Conservation (phyloP, 805 yeast genomes). For the Geotrichum ghanense region DNA sequence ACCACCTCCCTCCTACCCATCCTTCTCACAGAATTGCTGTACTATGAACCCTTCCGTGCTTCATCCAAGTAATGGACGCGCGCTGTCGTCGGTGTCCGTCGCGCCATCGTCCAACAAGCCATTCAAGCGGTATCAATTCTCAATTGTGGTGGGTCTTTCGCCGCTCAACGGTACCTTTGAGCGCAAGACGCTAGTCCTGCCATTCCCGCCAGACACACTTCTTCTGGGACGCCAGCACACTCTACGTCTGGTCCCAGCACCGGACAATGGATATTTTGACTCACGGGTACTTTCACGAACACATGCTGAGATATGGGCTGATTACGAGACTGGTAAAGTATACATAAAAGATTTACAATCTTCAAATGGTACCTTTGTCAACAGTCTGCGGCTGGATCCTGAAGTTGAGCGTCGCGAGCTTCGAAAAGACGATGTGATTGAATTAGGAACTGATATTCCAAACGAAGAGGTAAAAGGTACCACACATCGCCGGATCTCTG, state of each 20-base stretch:
- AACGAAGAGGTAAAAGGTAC: slow-evolving; percentile 36
- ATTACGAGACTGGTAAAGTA: slow-evolving; percentile 48
- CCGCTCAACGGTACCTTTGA: slow-evolving; percentile 78
- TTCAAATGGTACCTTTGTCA: slow-evolving; percentile 90
- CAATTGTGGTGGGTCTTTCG: slow-evolving; percentile 47
- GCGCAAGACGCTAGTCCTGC: slow-evolving; percentile 66
- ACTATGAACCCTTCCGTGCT: no score
- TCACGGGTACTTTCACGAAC: slow-evolving; percentile 85
- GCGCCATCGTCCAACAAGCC: background rate
- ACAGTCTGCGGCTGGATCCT: slow-evolving; percentile 52
- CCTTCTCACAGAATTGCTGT: no score
- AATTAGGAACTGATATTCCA: slow-evolving; percentile 78
- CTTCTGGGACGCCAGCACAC: slow-evolving; percentile 80
- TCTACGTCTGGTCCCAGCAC: slow-evolving; percentile 38
- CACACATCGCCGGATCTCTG: slow-evolving; percentile 78
- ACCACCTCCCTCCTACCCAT: background rate
- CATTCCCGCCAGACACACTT: slow-evolving; percentile 69
- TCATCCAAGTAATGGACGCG: no score
- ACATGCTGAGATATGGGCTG: slow-evolving; percentile 85
- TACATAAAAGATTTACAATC: slow-evolving; percentile 79
- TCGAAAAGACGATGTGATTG: slow-evolving; percentile 75
- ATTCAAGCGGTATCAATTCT: slow-evolving; percentile 26
- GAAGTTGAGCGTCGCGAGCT: slow-evolving; percentile 47
- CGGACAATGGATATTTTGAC: slow-evolving; percentile 87
- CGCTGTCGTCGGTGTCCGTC: background rate